These are phyloP conservation scores for Fragilaria radians DNA, from an alignment of 108 stramenopile genomes.

Conservation along the genomic window DNA sequence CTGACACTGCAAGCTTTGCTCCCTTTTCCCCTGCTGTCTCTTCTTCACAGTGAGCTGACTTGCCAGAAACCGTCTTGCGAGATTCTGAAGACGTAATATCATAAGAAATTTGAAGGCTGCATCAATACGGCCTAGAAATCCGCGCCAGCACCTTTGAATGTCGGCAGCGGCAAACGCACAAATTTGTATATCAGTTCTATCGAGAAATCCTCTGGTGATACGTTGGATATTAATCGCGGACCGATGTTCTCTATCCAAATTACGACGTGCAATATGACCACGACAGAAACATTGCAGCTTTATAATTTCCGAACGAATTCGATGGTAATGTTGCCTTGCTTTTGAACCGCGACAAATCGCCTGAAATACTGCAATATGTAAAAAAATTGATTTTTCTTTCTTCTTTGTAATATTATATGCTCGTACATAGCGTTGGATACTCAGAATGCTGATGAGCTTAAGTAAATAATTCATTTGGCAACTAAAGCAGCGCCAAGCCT, in stretches of 20 bases:
- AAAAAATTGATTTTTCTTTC: no score
- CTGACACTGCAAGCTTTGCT: not conserved
- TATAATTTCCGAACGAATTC: not conserved
- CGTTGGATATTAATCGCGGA: constrained; percentile 16
- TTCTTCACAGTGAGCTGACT: not conserved
- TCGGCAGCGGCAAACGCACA: constrained; percentile 46
- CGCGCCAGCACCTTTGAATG: constrained; percentile 72
- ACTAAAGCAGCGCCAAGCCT: constrained; percentile 55
- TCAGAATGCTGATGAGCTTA: constrained; percentile 28
- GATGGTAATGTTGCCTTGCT: not conserved
- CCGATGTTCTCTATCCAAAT: constrained; percentile 6
- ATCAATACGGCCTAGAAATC: constrained; percentile 26
- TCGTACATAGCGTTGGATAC: constrained; percentile 22
- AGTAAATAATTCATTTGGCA: constrained; percentile 49
- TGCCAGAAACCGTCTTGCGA: constrained; percentile 16
- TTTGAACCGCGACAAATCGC: no score
- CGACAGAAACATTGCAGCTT: constrained; percentile 23
- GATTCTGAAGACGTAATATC: constrained; percentile 38
- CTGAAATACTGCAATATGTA: no score
- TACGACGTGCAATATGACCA: constrained; percentile 14
- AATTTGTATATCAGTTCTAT: constrained; percentile 17
- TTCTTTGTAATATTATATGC: no score
- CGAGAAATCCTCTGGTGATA: constrained; percentile 25
- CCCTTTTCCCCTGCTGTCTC: not conserved
- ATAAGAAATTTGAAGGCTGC: constrained; percentile 25